phyloP scores from a whole-genome alignment of 768 basidiomycete species.

The Macrolepiota dolichaula region DNA sequence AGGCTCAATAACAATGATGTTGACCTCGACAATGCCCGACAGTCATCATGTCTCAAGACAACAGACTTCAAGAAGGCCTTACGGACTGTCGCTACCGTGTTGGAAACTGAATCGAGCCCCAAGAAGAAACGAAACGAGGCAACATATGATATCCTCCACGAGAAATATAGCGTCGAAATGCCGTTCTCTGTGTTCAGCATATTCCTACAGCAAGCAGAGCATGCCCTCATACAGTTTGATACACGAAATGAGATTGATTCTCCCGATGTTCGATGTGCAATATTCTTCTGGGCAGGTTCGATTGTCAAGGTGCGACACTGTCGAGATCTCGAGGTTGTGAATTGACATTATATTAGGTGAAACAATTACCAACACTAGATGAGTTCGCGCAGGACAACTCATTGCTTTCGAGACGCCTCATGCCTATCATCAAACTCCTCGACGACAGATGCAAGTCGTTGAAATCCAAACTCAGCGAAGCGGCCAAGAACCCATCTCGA shows the following conservation, averaged over 20 bases:
- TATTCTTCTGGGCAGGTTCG: slow-evolving; percentile 11
- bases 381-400: slow-evolving; percentile 13
- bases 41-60: slow-evolving; percentile 3
- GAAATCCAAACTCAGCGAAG: slow-evolving; percentile 12
- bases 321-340: not conserved
- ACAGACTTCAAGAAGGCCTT: slow-evolving; percentile 6
- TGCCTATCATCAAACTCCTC: slow-evolving; percentile 8
- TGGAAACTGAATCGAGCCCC: not conserved
- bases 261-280: not conserved
- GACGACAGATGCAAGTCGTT: slow-evolving; percentile 13
- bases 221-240: slow-evolving; percentile 2
- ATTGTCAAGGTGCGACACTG: not conserved
- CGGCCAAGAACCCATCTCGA: slow-evolving; percentile 1
- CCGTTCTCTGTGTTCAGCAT: not conserved
- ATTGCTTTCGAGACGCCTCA: slow-evolving; percentile 9
- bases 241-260: not conserved
- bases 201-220: slow-evolving; percentile 6
- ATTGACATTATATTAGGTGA: not conserved
- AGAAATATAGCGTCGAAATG: slow-evolving; percentile 5
- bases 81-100: not conserved
- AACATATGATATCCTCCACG: not conserved
- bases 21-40: not conserved
- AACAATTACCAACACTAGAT: slow-evolving; percentile 6
- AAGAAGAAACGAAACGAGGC: not conserved
- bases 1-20: slow-evolving; percentile 11